A percentile compares a stretch with the other conserved stretches of the same genome.
Conservation (phyloP, 2,329 filamentous ascomycete genomes). For the Fulvia fulva region DNA sequence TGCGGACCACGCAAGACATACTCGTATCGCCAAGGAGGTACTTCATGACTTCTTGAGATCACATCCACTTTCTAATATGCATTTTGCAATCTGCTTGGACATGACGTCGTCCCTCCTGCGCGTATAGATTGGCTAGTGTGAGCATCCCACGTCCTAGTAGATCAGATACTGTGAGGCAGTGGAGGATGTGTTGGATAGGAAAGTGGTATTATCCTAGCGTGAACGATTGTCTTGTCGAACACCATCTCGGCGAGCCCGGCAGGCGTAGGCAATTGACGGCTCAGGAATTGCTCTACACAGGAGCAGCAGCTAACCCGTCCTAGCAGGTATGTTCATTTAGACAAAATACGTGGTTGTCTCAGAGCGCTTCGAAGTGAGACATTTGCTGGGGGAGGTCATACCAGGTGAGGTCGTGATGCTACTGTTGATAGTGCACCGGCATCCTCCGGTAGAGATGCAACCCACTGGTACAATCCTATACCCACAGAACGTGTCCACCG, state of each 20-base stretch:
- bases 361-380: not conserved
- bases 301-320: not conserved
- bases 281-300: not conserved
- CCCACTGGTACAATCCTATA: no score
- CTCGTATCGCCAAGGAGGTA: not conserved
- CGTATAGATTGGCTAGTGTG: not conserved
- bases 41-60: not conserved
- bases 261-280: constrained; percentile 12
- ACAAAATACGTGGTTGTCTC: not conserved
- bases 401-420: not conserved
- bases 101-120: not conserved
- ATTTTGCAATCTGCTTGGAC: not conserved
- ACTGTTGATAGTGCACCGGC: not conserved
- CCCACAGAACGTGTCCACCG: no score
- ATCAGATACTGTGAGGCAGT: not conserved
- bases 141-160: constrained; percentile 6
- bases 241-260: not conserved
- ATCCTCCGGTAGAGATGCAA: not conserved
- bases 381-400: not conserved
- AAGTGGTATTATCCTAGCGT: not conserved
- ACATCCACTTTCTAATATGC: not conserved
- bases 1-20: not conserved
- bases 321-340: not conserved
- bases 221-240: constrained; percentile 1
- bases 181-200: constrained; percentile 4